phyloP scores from a whole-genome alignment of 257 asterid species.

The Anisodus acutangulus region DNA sequence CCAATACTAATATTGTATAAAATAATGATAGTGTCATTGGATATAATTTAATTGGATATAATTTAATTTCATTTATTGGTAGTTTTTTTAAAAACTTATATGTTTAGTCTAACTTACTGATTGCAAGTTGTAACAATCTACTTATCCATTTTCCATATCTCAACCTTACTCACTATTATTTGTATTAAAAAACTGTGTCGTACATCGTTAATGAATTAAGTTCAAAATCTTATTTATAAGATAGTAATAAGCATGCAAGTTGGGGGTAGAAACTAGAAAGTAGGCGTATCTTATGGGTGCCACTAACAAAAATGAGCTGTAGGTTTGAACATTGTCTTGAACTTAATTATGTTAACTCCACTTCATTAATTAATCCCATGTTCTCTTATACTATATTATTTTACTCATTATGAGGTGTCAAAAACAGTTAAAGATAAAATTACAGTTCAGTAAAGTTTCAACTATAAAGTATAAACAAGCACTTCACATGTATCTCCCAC shows the following conservation, averaged over 20 bases:
- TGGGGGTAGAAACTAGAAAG: not conserved
- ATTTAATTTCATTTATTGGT: not conserved
- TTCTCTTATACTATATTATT: not conserved
- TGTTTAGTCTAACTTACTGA: not conserved
- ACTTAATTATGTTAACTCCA: not conserved
- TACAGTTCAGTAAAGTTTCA: not conserved
- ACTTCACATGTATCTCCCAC: not conserved
- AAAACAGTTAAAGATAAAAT: not conserved
- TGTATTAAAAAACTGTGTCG: not conserved
- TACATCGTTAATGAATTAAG: not conserved
- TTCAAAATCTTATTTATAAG: not conserved
- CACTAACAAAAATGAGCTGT: constrained; percentile 24
- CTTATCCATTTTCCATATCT: not conserved
- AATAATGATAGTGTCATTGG: not conserved
- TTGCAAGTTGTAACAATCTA: not conserved
- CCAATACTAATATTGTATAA: not conserved
- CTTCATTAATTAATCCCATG: not conserved
- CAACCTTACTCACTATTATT: not conserved
- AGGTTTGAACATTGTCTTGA: constrained; percentile 17
- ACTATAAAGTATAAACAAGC: constrained; percentile 24
- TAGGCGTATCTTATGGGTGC: not conserved
- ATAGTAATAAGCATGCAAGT: not conserved
- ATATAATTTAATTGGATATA: not conserved
- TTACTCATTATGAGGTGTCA: no score
- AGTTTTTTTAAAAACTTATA: not conserved